Conservation (phyloP, 495 filamentous ascomycete species). For the Tuber melanosporum region DNA sequence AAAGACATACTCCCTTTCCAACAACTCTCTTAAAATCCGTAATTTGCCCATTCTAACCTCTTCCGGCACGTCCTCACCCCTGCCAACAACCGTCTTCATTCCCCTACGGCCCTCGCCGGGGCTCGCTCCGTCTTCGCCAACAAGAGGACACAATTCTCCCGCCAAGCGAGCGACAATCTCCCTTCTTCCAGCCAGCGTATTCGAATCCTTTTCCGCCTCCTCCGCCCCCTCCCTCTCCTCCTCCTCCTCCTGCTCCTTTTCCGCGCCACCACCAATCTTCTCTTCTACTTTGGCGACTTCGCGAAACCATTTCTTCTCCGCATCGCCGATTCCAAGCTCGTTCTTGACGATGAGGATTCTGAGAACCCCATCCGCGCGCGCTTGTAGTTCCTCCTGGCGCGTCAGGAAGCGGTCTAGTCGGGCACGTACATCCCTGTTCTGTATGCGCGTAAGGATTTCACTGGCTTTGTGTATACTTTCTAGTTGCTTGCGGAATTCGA, state of each 20-base stretch:
- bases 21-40: conserved; percentile 29
- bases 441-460: conserved; percentile 19
- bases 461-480: conserved; percentile 27
- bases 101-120: neutral
- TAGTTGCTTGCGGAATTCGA: conserved; percentile 37
- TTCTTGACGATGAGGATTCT: conserved; percentile 28
- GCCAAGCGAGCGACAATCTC: neutral
- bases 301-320: conserved; percentile 36
- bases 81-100: conserved; percentile 11
- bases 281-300: conserved; percentile 34
- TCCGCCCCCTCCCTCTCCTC: conserved; percentile 12
- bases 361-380: conserved; percentile 35
- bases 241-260: conserved; percentile 17
- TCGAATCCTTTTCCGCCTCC: conserved; percentile 12
- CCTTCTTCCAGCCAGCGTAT: neutral
- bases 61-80: conserved; percentile 29
- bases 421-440: conserved; percentile 18
- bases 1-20: conserved; percentile 38
- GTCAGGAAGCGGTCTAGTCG: conserved; percentile 29
- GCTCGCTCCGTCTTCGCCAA: neutral
- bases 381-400: conserved; percentile 36
- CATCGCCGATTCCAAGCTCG: conserved; percentile 34
- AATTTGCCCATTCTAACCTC: conserved; percentile 34
- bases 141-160: neutral
- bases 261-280: conserved; percentile 19